These are phyloP conservation scores for Lentinus polychrous DNA, from an alignment of 1,284 basidiomycete genomes.

Conservation along the genomic window DNA sequence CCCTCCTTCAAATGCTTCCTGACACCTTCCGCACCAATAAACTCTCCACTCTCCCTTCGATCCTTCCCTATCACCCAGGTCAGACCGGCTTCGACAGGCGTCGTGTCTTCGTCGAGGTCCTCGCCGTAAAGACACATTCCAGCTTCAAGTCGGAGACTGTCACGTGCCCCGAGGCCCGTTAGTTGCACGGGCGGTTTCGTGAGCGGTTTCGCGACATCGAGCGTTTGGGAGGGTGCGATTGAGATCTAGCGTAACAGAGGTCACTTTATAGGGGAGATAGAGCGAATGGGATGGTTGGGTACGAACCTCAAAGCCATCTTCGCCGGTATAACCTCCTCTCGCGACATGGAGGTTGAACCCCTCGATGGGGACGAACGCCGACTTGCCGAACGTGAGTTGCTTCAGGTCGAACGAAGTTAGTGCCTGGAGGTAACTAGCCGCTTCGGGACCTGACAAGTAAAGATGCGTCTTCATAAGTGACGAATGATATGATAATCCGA, in stretches of 20 bases:
- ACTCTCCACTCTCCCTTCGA: conserved; percentile 38
- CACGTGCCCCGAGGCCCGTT: conserved; percentile 89
- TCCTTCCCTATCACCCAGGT: conserved; percentile 85
- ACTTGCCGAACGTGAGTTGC: conserved; percentile 73
- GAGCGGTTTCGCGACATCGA: conserved; percentile 70
- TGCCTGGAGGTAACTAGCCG: conserved; percentile 71
- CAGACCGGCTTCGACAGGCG: conserved; percentile 87
- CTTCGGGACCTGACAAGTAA: conserved; percentile 60
- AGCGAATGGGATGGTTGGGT: neutral
- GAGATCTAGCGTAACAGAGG: conserved; percentile 59
- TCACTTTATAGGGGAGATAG: neutral
- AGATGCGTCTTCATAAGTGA: neutral
- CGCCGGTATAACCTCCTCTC: conserved; percentile 97
- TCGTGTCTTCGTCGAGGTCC: conserved; percentile 84
- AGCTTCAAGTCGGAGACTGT: conserved; percentile 90
- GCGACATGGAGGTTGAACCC: conserved; percentile 85
- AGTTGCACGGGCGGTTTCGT: conserved; percentile 72
- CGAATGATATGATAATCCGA: neutral
- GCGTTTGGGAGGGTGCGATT: conserved; percentile 74
- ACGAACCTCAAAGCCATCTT: conserved; percentile 93
- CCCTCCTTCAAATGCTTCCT: conserved; percentile 78
- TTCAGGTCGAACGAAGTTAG: conserved; percentile 71
- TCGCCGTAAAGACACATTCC: conserved; percentile 98
- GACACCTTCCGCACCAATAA: conserved; percentile 83
- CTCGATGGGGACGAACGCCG: conserved; percentile 71